Conservation (phyloP, 2,329 filamentous ascomycete genomes). For the Exophiala oligosperma region DNA sequence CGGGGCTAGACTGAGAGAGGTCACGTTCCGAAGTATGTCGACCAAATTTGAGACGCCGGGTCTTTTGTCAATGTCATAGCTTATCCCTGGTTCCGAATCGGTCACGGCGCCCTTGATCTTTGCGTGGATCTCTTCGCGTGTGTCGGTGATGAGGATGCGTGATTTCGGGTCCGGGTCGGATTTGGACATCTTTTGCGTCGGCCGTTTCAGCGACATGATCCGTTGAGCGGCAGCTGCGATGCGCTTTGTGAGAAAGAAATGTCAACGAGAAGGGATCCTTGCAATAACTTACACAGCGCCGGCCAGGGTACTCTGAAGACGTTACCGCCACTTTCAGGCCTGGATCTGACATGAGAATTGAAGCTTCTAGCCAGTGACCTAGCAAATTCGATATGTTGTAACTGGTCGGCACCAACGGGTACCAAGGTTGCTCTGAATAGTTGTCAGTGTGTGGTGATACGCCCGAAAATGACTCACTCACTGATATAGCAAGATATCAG, state of each 20-base stretch:
- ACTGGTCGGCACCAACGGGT: slow-evolving; percentile 93
- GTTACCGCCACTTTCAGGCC: slow-evolving; percentile 4
- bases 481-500: slow-evolving; percentile 86
- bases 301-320: slow-evolving; percentile 69
- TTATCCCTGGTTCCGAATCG: slow-evolving; percentile 67
- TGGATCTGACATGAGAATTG: slow-evolving; percentile 65
- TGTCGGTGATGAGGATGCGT: slow-evolving; percentile 79
- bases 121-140: slow-evolving; percentile 58
- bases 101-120: slow-evolving; percentile 77
- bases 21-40: slow-evolving; percentile 73
- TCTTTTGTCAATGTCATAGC: slow-evolving; percentile 67
- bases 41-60: slow-evolving; percentile 89
- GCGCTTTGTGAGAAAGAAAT: slow-evolving; percentile 7
- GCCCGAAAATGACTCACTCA: slow-evolving; percentile 35
- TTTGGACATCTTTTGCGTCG: slow-evolving; percentile 88
- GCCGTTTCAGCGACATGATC: slow-evolving; percentile 84
- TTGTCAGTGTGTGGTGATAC: slow-evolving; percentile 8
- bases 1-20: slow-evolving; percentile 41
- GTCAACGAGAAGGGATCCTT: not conserved
- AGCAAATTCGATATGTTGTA: slow-evolving; percentile 90
- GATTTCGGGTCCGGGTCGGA: slow-evolving; percentile 71
- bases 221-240: slow-evolving; percentile 72
- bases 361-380: slow-evolving; percentile 84
- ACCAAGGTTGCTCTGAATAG: slow-evolving; percentile 76
- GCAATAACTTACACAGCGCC: slow-evolving; percentile 61